Evolutionary conservation across 2,329 filamentous ascomycete genomes (phyloP), one percentile per base, ranked within the genome.

Genomic region (Clathrospora elynae): DNA sequence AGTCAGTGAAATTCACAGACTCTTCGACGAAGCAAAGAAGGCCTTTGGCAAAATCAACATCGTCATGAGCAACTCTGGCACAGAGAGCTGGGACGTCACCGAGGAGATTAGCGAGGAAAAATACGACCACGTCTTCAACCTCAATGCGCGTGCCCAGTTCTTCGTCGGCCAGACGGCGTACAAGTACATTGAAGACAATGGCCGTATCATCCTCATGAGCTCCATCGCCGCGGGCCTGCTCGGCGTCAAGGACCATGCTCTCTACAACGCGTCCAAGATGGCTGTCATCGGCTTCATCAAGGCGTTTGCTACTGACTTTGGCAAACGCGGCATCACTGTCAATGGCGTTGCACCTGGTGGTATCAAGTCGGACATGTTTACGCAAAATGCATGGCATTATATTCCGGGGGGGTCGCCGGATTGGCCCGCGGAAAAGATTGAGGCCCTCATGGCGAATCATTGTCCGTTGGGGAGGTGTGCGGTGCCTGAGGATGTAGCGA

Each of bases 301-400:
- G 70, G 78, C 80, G 17, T 87, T 88, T 61, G 81, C 85, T 6
- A 85, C 84, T 37, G 85, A 88, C 71, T 87, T 85, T 67, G 85
- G 85, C 44, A 77, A 76, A 59, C 78, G 80, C 59, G 79, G 82
- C 35, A 83, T 88, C 62, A 88, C 85, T 0, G 84, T 86, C 71
- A 88, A 88, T 59, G 84, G 83, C 53, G 83, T 88, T 32, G 85
- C 85, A 2, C 85, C 85, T 2, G 85, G 85, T 42, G 85, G 85
- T 30, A 84, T 88, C 74, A 86, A 87, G 78, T 84, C 78, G 29
- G 87, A 90, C 68, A 90, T 90, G 86, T 90, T 86, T 73, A 78
- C 84, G 6, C 78, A 82, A 69, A 86, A 86, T 68, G 78, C 82
- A 16, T 73, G 73, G 68, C 70, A 71, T 42, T 75, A 77, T 53